Evolutionary conservation across 441 rosid genomes (phyloP).

Genomic region (Isatis lusitanica): DNA sequence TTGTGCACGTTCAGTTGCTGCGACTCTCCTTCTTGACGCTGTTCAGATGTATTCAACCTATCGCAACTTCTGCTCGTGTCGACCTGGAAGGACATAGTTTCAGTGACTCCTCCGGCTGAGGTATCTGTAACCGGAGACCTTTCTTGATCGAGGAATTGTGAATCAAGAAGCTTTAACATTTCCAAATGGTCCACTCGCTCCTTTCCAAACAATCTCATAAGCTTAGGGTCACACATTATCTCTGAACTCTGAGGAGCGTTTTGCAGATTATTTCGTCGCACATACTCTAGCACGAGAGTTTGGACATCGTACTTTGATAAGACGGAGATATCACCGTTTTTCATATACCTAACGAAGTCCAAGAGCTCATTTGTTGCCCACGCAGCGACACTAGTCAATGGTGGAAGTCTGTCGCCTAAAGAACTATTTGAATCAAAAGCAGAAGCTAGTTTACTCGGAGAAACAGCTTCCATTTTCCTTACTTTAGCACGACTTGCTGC

Average conservation of each 20-base stretch:
- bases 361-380: slow-evolving; percentile 93
- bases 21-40: slow-evolving; percentile 37
- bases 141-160: slow-evolving; percentile 64
- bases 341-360: slow-evolving; percentile 87
- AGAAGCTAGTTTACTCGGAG: slow-evolving; percentile 35
- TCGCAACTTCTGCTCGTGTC: slow-evolving; percentile 40
- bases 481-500: slow-evolving; percentile 47
- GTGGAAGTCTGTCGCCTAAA: slow-evolving; percentile 36
- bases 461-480: slow-evolving; percentile 50
- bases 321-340: slow-evolving; percentile 62
- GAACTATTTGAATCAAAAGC: slow-evolving; percentile 29
- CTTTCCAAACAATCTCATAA: slow-evolving; percentile 64
- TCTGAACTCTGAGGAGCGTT: slow-evolving; percentile 61
- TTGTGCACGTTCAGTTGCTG: slow-evolving; percentile 31
- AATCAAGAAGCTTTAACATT: slow-evolving; percentile 89
- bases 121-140: slow-evolving; percentile 40
- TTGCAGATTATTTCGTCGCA: slow-evolving; percentile 67
- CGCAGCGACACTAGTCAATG: slow-evolving; percentile 42
- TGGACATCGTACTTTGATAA: slow-evolving; percentile 76
- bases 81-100: slow-evolving; percentile 40
- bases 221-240: slow-evolving; percentile 74
- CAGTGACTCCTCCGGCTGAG: slow-evolving; percentile 40
- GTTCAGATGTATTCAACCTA: slow-evolving; percentile 31
- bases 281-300: slow-evolving; percentile 71
- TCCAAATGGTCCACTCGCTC: slow-evolving; percentile 70